Evolutionary conservation across 805 yeast species (phyloP), one percentile per base, ranked within the genome.

Genomic region (Yamadazyma scolyti): DNA sequence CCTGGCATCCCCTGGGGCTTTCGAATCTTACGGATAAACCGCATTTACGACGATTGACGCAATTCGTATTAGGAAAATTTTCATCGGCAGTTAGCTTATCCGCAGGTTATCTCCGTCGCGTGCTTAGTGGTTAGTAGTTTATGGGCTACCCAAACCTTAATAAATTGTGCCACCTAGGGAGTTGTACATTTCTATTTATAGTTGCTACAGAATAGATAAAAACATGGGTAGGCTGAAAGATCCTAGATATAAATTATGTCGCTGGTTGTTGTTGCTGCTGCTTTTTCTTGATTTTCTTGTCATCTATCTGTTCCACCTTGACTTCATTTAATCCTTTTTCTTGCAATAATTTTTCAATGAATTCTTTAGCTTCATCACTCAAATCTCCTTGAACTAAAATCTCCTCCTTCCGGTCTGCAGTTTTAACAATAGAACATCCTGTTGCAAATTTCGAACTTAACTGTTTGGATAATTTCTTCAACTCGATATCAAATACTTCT

Each of bases 391-490:
- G 97, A 37, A 89, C 82, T 36, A 86, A 75, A 34, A 89, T 77
- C 52, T 89, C 97, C 40, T 90, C 96, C 55, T 83, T 85, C 61
- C 89, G 89, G 43, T 89, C 97, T 3, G 79, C 88, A 42, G 78
- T 84, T 61, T 89, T 89, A 4, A 88, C 79, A 9, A 89, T 95
- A 14, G 93, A 79, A 17, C 96, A 90, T 30, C 97, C 97, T 6
- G 97, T 89, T 9, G 97, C 97, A 53, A 90, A 89, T 57, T 84
- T 87, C 20, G 93, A 81, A 0, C 97, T 93, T 59, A 90, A 89
- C 1, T 88, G 79, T 69, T 90, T 90, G 26, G 96, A 84, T 43
- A 87, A 68, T 53, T 88, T 89, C 66, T 89, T 89, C 76, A 85
- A 73, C 53, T 89, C 96, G 39, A 87, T 74, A 39, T 81, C 90